Evolutionary conservation across 1,284 basidiomycete genomes (phyloP).

Genomic region (Cutaneotrichosporon sp.): DNA sequence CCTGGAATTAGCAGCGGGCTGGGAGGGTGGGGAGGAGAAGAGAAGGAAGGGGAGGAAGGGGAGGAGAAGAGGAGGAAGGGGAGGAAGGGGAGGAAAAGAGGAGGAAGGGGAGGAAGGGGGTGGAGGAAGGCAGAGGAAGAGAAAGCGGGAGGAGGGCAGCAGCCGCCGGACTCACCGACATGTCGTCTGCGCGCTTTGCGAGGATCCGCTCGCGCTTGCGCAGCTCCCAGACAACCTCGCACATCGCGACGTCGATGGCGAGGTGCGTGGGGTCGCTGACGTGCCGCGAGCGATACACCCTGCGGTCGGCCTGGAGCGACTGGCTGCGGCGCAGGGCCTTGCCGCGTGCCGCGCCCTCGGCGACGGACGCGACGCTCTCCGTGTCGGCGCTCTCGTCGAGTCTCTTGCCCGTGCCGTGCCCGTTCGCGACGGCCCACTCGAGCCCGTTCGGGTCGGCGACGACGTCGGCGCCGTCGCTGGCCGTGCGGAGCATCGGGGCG

Average conservation of each 20-base stretch:
- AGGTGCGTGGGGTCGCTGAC: constrained; percentile 28
- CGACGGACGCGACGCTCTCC: neutral
- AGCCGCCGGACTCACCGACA: constrained; percentile 29
- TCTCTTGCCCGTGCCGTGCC: constrained; percentile 39
- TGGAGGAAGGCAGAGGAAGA: too few relatives aligned
- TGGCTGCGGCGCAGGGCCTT: constrained; percentile 7
- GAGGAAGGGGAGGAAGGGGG: too few relatives aligned
- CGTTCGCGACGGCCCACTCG: constrained; percentile 45
- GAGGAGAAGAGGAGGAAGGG: too few relatives aligned
- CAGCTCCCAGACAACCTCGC: constrained; percentile 37
- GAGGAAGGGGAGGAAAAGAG: too few relatives aligned
- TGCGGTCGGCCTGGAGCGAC: constrained; percentile 28
- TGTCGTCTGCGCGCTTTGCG: constrained; percentile 34
- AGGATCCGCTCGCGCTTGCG: constrained; percentile 34
- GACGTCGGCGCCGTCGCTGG: constrained; percentile 47
- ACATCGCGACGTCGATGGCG: constrained; percentile 44
- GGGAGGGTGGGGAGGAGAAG: too few relatives aligned
- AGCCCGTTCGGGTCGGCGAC: constrained; percentile 32
- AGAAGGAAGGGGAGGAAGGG: too few relatives aligned
- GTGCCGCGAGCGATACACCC: constrained; percentile 16
- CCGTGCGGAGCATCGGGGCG: constrained; percentile 31
- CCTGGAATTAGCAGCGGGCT: constrained; percentile 12
- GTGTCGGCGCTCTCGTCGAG: constrained; percentile 6
- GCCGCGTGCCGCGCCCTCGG: neutral
- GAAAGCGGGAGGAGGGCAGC: too few relatives aligned